phyloP scores from a whole-genome alignment of 805 yeast species.

The Ogataea paraovalis region DNA sequence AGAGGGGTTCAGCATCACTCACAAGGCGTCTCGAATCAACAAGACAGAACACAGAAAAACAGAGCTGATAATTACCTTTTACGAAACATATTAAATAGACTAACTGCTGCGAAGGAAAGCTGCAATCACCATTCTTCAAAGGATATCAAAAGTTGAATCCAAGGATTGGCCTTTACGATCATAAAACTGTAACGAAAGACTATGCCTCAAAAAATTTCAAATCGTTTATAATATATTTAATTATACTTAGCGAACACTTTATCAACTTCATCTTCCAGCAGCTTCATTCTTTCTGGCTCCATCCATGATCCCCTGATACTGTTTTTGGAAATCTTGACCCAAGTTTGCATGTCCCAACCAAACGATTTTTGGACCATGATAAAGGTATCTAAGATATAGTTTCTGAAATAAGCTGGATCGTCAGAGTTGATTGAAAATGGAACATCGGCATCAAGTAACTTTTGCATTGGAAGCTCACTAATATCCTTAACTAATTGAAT shows the following conservation, averaged over 20 bases:
- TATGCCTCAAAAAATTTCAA: too few species aligned
- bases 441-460: constrained; percentile 56
- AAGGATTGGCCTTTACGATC: too few species aligned
- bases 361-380: constrained; percentile 61
- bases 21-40: too few species aligned
- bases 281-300: constrained; percentile 6
- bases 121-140: too few species aligned
- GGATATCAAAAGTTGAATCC: too few species aligned
- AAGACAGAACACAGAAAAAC: too few species aligned
- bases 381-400: constrained; percentile 72
- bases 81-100: too few species aligned
- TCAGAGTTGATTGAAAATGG: constrained; percentile 76
- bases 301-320: constrained; percentile 62
- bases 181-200: too few species aligned
- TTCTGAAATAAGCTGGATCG: constrained; percentile 80
- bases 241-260: constrained; percentile 1
- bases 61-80: too few species aligned
- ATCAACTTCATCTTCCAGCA: constrained; percentile 5
- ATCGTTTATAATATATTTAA: background rate
- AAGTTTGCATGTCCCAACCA: constrained; percentile 52
- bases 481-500: constrained; percentile 70
- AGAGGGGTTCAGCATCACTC: too few species aligned
- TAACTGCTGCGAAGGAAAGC: too few species aligned
- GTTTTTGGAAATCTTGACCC: constrained; percentile 59
- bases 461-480: constrained; percentile 59